Evolutionary conservation across 2,329 filamentous ascomycete genomes (phyloP).

Genomic region (Podosphaera fusca): DNA sequence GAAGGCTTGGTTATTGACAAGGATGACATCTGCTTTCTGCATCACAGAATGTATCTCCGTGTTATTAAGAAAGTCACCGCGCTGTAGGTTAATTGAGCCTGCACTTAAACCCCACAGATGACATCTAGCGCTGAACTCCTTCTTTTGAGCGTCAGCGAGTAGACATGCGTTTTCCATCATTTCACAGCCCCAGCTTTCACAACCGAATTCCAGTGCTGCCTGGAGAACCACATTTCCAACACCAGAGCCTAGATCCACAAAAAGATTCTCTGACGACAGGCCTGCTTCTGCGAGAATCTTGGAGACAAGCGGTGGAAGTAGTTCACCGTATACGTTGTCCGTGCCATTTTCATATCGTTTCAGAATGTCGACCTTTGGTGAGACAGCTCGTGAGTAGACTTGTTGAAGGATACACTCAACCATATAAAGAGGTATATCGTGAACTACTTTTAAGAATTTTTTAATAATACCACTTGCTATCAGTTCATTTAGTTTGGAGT

Average conservation of each 20-base stretch:
- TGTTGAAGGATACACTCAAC: slow-evolving; percentile 67
- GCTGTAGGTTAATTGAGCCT: slow-evolving; percentile 56
- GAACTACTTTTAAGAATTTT: slow-evolving; percentile 44
- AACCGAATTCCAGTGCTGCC: slow-evolving; percentile 77
- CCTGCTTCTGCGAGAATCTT: slow-evolving; percentile 55
- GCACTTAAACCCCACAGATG: slow-evolving; percentile 70
- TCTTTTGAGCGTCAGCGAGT: slow-evolving; percentile 55
- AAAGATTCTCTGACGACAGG: slow-evolving; percentile 64
- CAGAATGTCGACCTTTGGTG: slow-evolving; percentile 63
- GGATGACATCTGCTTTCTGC: slow-evolving; percentile 72
- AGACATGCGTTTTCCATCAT: slow-evolving; percentile 81
- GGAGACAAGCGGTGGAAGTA: slow-evolving; percentile 64
- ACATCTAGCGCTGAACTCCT: slow-evolving; percentile 67
- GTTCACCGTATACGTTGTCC: slow-evolving; percentile 86
- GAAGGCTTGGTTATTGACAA: slow-evolving; percentile 97
- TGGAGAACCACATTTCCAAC: slow-evolving; percentile 92
- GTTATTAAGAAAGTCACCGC: slow-evolving; percentile 65
- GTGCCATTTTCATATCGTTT: slow-evolving; percentile 73
- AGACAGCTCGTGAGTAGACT: slow-evolving; percentile 80
- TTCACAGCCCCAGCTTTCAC: slow-evolving; percentile 89
- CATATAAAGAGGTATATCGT: slow-evolving; percentile 45
- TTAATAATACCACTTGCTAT: slow-evolving; percentile 49
- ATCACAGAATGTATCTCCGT: slow-evolving; percentile 47
- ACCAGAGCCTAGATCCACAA: slow-evolving; percentile 85
- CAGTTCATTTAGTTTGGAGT: slow-evolving; percentile 40